Base-by-base conservation (phyloP, 2,329 filamentous ascomycete genomes). In the Hymenoscyphus albidus region DNA sequence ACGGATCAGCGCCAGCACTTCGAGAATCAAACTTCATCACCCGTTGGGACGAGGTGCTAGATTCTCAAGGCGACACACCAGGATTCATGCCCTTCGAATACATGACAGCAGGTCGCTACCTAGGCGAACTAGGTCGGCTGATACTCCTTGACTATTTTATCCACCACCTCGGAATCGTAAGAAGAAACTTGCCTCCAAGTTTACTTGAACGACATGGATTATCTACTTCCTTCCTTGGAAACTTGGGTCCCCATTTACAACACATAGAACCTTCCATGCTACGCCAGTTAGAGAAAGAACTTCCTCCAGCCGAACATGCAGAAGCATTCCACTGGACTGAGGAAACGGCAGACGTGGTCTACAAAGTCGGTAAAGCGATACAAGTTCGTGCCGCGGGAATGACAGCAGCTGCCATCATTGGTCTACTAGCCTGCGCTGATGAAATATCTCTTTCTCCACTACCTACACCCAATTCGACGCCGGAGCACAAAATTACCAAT, bases 11-110 rank as follows among this genome's bases (percentile, higher is more conserved):
- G n/a, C 80, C 82, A 6, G 89, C 91, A 0, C 78, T 94, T 62
- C 80, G 82, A 31, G 81, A 87, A 31, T 78, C 88, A 22, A 79
- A 80, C 0, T 81, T 93, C 58, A 84, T 91, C 61, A 93, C 85
- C 10, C 78, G 78, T 42, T 94, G 91, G 91, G 91, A 95, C 71
- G 77, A 80, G 10, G 78, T 82, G 65, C 81, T 95, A 5, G 90
- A 93, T 70, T 77, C 77, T 4, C 83, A 86, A 57, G 88, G 88
- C 70, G 88, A 91, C 70, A 80, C 80, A 6, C 93, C 93, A 1
- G 93, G 93, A 54, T 93, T 97, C 79, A 93, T 97, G 79, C 88
- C 92, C 0, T 97, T 97, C 70, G 94, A 98, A 81, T 97, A 97
- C 81, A 97, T 97, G 91, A 93, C 96, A 74, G 92, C 93, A 1